Percentiles rank a stretch among this genome's conserved stretches.
Conservation (phyloP, 148 eudicot genomes). For the Pouteria glomerata region DNA sequence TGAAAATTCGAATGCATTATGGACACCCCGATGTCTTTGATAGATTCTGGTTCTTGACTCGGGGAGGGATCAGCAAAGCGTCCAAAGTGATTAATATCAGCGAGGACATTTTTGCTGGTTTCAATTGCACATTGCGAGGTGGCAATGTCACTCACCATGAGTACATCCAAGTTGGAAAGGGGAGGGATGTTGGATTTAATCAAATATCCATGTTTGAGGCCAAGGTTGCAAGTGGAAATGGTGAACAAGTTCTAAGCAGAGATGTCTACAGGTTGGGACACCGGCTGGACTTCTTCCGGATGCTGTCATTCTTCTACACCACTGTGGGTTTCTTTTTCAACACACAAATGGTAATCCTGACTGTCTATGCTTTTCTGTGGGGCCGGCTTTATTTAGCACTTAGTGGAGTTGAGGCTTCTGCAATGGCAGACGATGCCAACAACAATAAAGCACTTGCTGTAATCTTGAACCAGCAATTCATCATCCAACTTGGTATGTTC, state of each 20-base stretch:
- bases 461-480: constrained; percentile 74
- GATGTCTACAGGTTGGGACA: constrained; percentile 75
- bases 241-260: constrained; percentile 43
- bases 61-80: constrained; percentile 73
- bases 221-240: constrained; percentile 47
- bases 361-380: constrained; percentile 81
- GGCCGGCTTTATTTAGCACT: constrained; percentile 73
- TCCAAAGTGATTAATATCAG: constrained; percentile 50
- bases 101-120: constrained; percentile 65
- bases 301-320: constrained; percentile 16
- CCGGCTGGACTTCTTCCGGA: constrained; percentile 68
- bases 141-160: constrained; percentile 66
- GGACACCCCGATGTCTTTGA: constrained; percentile 96
- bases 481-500: constrained; percentile 71
- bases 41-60: constrained; percentile 75
- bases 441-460: constrained; percentile 63
- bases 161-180: constrained; percentile 65
- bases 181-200: constrained; percentile 54
- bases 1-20: constrained; percentile 86
- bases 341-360: constrained; percentile 60
- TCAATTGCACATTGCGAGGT: constrained; percentile 47
- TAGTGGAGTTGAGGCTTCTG: constrained; percentile 68
- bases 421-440: constrained; percentile 27
- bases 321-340: constrained; percentile 15
- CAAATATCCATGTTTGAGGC: constrained; percentile 51